Evolutionary conservation across 2,329 filamentous ascomycete species (phyloP), one percentile per base, ranked within the genome.

Genomic region (Magnaporthiopsis poae): DNA sequence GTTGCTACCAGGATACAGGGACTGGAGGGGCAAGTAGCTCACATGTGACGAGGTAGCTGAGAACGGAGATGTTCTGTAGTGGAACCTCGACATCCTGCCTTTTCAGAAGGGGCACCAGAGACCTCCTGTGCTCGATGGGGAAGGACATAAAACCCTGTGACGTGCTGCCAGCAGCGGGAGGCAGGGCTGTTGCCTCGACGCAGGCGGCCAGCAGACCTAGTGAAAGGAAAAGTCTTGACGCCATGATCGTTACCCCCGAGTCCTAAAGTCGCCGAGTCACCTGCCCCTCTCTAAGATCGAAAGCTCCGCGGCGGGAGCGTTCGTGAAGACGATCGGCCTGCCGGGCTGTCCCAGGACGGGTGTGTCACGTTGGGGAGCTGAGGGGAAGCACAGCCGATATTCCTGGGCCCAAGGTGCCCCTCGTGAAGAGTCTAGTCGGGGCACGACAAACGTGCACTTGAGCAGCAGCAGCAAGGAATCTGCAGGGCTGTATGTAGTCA

Each of bases 31-130:
- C 5, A 21, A 31, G 21, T 4, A 35, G 18, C 31, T 33, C 61
- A 35, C 29, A 18, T 27, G 46, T 12, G 11, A 69, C 61, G 8
- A 69, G 60, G 60, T 69, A 69, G 46, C 66, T 65, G 33, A 67
- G 9, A 5, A 65, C 25, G 5, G 68, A 65, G 5, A 67, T 15
- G 63, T 69, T 69, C 56, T 35, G n/a, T 12, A 69, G 65, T 5
- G 67, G 36, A 27, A 68, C 66, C 56, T 69, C 67, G 29, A 31
- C 64, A 31, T 66, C 36, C 9, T 29, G 27, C 33, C 64, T 60
- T 56, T 61, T 65, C 8, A 29, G 12, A 18, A 65, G n/a, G 2
- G 64, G 64, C 25, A 29, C 25, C 52, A 39, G 25, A 2, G 33
- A 35, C 33, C 31, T n/a, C n/a, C 35, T 65, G 56, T 61, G 64